A percentile compares a stretch with the other conserved stretches of the same genome.
These are phyloP conservation scores for Pichia cephalocereana DNA, from an alignment of 805 yeast genomes.

Conservation along the genomic window DNA sequence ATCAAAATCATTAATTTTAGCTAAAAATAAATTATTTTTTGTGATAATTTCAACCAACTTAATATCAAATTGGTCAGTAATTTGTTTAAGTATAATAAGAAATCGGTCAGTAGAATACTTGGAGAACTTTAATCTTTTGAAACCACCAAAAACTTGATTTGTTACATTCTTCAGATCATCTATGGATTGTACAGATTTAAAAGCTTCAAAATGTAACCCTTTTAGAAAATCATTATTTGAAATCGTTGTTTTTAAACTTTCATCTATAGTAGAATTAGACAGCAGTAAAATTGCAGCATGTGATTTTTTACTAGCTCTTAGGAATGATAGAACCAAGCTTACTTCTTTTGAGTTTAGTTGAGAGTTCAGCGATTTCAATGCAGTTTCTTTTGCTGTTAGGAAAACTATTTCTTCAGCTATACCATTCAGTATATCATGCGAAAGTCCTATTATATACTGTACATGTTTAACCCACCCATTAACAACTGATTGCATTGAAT, in stretches of 20 bases:
- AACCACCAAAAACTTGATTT: slow-evolving; percentile 43
- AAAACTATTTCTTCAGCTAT: slow-evolving; percentile 61
- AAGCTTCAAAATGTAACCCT: slow-evolving; percentile 60
- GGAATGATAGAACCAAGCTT: slow-evolving; percentile 44
- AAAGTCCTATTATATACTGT: slow-evolving; percentile 44
- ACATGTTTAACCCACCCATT: slow-evolving; percentile 67
- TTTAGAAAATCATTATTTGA: slow-evolving; percentile 55
- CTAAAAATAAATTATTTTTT: slow-evolving; percentile 33
- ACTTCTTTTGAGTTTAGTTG: slow-evolving; percentile 53
- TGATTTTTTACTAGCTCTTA: slow-evolving; percentile 66
- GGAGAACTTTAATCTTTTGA: slow-evolving; percentile 52
- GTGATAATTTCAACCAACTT: slow-evolving; percentile 34
- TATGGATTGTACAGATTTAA: slow-evolving; percentile 40
- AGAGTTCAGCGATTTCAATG: slow-evolving; percentile 43
- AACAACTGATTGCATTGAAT: slow-evolving; percentile 58
- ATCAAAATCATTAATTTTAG: slow-evolving; percentile 33
- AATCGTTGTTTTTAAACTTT: slow-evolving; percentile 40
- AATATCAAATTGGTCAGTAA: slow-evolving; percentile 46
- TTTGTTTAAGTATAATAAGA: slow-evolving; percentile 52
- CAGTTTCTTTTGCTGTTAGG: slow-evolving; percentile 66
- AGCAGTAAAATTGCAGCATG: slow-evolving; percentile 68
- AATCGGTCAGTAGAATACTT: slow-evolving; percentile 60
- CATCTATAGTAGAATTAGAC: slow-evolving; percentile 60
- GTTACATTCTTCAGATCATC: slow-evolving; percentile 37
- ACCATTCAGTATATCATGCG: slow-evolving; percentile 47